Conservation (phyloP, 805 yeast species). For the Pichia thaimueangensis region DNA sequence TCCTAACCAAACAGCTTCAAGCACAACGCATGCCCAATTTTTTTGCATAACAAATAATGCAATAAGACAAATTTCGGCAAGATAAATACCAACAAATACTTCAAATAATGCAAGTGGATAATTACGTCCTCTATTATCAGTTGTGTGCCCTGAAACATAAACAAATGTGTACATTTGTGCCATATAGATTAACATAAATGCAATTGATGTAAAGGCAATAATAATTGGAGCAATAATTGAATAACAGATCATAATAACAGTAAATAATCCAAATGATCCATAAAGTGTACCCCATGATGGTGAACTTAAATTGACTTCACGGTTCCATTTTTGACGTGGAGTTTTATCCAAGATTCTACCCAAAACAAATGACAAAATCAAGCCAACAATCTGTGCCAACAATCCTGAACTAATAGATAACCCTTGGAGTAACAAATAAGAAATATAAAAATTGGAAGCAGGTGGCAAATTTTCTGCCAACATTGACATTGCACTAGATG, state of each 20-base stretch:
- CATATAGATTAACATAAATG: slow-evolving; percentile 49
- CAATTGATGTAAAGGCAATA: slow-evolving; percentile 57
- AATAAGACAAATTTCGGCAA: slow-evolving; percentile 61
- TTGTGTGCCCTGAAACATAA: slow-evolving; percentile 54
- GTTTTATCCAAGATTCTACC: slow-evolving; percentile 73
- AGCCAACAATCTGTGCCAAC: slow-evolving; percentile 65
- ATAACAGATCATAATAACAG: slow-evolving; percentile 67
- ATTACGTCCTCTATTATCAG: slow-evolving; percentile 65
- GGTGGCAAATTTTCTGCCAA: slow-evolving; percentile 77
- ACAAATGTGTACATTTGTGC: slow-evolving; percentile 59
- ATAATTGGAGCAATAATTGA: slow-evolving; percentile 74
- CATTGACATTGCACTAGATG: slow-evolving; percentile 64
- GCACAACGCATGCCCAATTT: slow-evolving; percentile 71
- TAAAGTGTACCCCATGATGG: slow-evolving; percentile 80
- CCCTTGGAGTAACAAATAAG: slow-evolving; percentile 78
- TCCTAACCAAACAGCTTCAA: slow-evolving; percentile 56
- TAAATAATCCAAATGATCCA: slow-evolving; percentile 71
- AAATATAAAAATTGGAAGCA: slow-evolving; percentile 84
- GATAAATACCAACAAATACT: slow-evolving; percentile 62
- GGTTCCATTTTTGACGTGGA: slow-evolving; percentile 87
- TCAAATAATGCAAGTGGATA: slow-evolving; percentile 70
- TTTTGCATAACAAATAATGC: slow-evolving; percentile 73
- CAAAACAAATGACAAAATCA: slow-evolving; percentile 64
- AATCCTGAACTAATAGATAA: slow-evolving; percentile 70
- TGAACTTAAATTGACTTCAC: slow-evolving; percentile 55